These are phyloP conservation scores for Penicillium mononematosum DNA, from an alignment of 495 filamentous ascomycete genomes.

Conservation along the genomic window DNA sequence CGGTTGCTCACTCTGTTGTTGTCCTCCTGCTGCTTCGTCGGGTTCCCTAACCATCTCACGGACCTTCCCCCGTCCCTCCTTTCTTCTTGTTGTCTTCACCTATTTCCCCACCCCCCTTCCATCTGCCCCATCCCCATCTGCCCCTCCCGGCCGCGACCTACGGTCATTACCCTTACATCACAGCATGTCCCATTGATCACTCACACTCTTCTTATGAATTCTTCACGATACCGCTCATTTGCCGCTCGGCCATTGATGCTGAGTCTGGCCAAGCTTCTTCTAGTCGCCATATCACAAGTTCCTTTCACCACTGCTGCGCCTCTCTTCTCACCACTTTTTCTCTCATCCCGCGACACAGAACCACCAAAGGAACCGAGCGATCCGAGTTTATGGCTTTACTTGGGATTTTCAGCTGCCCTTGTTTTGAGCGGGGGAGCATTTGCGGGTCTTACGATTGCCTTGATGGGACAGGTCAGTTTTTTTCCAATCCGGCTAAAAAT, in stretches of 20 bases:
- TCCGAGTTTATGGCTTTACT: slow-evolving; percentile 67
- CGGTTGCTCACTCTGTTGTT: neutral
- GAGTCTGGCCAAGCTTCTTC: slow-evolving; percentile 48
- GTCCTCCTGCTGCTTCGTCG: too few species aligned
- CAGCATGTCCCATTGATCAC: slow-evolving; percentile 4
- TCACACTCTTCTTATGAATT: slow-evolving; percentile 30
- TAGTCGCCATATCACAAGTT: slow-evolving; percentile 45
- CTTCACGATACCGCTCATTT: slow-evolving; percentile 32
- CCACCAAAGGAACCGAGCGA: slow-evolving; percentile 46
- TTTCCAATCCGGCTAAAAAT: slow-evolving; percentile 18
- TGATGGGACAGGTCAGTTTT: slow-evolving; percentile 47
- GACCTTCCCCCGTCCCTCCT: too few species aligned
- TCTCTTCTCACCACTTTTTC: slow-evolving; percentile 24
- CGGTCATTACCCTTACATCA: slow-evolving; percentile 1
- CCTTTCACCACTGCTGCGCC: slow-evolving; percentile 47
- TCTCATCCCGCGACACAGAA: slow-evolving; percentile 26
- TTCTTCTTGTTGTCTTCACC: neutral
- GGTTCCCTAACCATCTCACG: too few species aligned
- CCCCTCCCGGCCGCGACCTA: neutral
- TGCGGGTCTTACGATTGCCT: slow-evolving; percentile 92
- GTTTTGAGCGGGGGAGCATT: slow-evolving; percentile 92
- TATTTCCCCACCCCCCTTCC: neutral
- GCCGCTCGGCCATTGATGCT: slow-evolving; percentile 46
- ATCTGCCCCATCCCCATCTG: neutral
- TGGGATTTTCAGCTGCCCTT: slow-evolving; percentile 66